Conservation (phyloP, 495 filamentous ascomycete genomes). For the Daldinia grandis region DNA sequence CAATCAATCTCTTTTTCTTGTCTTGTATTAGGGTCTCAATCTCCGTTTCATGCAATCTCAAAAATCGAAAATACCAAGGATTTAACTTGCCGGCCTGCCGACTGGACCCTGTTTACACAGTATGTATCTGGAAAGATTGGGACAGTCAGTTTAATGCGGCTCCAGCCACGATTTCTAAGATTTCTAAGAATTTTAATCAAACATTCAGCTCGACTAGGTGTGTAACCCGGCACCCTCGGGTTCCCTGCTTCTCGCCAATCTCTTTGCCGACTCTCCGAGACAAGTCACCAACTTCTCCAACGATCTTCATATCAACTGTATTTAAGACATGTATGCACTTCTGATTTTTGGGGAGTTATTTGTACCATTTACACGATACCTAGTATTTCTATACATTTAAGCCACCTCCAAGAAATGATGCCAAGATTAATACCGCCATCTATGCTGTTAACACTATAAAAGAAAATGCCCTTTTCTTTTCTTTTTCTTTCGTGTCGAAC, state of each 20-base stretch:
- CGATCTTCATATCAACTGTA: constrained; percentile 3
- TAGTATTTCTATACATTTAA: background rate
- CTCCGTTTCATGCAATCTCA: constrained; percentile 18
- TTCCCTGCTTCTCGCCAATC: background rate
- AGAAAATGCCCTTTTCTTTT: no score
- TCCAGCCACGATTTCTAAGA: constrained; percentile 10
- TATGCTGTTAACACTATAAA: background rate
- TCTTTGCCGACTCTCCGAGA: constrained; percentile 21
- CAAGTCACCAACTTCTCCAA: constrained; percentile 20
- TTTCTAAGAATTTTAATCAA: constrained; percentile 23
- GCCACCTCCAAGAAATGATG: background rate
- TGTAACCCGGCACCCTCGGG: constrained; percentile 3
- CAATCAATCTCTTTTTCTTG: background rate
- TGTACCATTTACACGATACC: background rate
- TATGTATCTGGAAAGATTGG: constrained; percentile 18
- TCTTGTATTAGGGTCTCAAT: constrained; percentile 2
- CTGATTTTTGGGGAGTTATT: no score
- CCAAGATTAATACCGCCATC: background rate
- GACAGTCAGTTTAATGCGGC: constrained; percentile 18
- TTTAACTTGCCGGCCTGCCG: constrained; percentile 28
- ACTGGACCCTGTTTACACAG: constrained; percentile 7
- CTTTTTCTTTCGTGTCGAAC: no score
- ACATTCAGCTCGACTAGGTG: constrained; percentile 34
- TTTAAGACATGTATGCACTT: background rate
- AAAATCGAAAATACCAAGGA: background rate